Percentiles rank a stretch among this genome's conserved stretches.
Evolutionary conservation across 352 stramenopile species (phyloP).

Genomic region (Globisporangium splendens): DNA sequence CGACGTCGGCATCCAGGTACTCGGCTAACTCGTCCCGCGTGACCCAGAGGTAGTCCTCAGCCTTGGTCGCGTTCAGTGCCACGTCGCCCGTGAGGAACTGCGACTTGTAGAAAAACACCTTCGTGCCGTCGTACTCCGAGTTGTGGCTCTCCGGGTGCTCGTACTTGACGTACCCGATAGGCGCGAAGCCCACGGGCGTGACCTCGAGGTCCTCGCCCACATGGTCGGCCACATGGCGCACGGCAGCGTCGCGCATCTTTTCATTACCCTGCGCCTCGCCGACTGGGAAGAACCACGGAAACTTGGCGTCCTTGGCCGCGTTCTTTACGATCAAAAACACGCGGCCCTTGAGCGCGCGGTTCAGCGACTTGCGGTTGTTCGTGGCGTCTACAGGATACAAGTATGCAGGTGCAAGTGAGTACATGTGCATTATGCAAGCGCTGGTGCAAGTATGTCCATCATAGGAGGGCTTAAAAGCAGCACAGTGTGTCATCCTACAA

Average conservation of each 20-base stretch:
- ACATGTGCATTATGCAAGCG: background rate
- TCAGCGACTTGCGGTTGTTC: conserved; percentile 85
- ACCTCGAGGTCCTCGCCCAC: conserved; percentile 46
- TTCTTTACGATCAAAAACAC: conserved; percentile 79
- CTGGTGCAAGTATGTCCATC: background rate
- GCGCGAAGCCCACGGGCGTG: conserved; percentile 63
- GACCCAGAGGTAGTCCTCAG: conserved; percentile 79
- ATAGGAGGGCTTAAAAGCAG: too few species aligned
- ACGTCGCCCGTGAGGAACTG: conserved; percentile 62
- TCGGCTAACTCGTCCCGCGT: conserved; percentile 69
- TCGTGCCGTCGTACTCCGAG: conserved; percentile 67
- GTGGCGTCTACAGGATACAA: conserved; percentile 26
- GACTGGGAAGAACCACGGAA: conserved; percentile 77
- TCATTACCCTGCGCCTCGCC: conserved; percentile 56
- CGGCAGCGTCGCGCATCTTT: conserved; percentile 79
- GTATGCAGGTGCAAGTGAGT: too few species aligned
- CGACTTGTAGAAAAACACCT: conserved; percentile 88
- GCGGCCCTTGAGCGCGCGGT: conserved; percentile 76
- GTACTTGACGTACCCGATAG: conserved; percentile 74
- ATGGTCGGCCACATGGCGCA: conserved; percentile 49
- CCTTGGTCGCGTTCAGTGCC: conserved; percentile 51
- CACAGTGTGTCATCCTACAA: background rate
- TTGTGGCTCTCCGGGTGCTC: conserved; percentile 40
- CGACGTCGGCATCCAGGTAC: conserved; percentile 69
- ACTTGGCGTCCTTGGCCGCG: conserved; percentile 35